A percentile compares a stretch with the other conserved stretches of the same genome.
Evolutionary conservation across 495 filamentous ascomycete genomes (phyloP).

Genomic region (Daldinia childiae): DNA sequence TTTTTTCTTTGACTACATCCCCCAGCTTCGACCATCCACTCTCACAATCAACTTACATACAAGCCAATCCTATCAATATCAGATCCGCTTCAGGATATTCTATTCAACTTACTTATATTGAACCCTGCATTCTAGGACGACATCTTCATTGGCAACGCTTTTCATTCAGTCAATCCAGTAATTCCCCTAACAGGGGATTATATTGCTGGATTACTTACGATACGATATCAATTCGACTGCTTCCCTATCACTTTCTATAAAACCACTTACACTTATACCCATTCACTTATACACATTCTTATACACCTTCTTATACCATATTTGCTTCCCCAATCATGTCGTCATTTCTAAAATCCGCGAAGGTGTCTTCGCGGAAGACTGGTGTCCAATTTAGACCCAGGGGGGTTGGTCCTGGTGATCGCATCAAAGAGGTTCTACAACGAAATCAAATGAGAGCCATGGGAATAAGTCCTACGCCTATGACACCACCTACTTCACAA

Average conservation of each 20-base stretch:
- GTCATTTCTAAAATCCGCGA: conserved; percentile 41
- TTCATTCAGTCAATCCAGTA: conserved; percentile 2
- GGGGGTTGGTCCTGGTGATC: conserved; percentile 33
- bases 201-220: conserved; percentile 22
- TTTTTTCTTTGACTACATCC: conserved; percentile 39
- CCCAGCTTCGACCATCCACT: conserved; percentile 14
- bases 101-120: background rate
- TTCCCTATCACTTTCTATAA: background rate
- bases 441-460: conserved; percentile 44
- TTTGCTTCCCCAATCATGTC: conserved; percentile 32
- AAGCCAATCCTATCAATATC: conserved; percentile 16
- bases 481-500: conserved; percentile 22
- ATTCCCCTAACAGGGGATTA: conserved; percentile 26
- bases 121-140: background rate
- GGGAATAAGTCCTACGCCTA: conserved; percentile 33
- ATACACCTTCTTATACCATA: conserved; percentile 17
- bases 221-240: conserved; percentile 6
- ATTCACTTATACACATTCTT: conserved; percentile 9
- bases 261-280: background rate
- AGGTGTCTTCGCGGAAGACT: conserved; percentile 23
- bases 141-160: background rate
- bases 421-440: conserved; percentile 45
- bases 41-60: conserved; percentile 16
- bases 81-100: background rate
- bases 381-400: conserved; percentile 41